Evolutionary conservation across 2,329 filamentous ascomycete species (phyloP).

Genomic region (Akanthomyces dipterigenus): DNA sequence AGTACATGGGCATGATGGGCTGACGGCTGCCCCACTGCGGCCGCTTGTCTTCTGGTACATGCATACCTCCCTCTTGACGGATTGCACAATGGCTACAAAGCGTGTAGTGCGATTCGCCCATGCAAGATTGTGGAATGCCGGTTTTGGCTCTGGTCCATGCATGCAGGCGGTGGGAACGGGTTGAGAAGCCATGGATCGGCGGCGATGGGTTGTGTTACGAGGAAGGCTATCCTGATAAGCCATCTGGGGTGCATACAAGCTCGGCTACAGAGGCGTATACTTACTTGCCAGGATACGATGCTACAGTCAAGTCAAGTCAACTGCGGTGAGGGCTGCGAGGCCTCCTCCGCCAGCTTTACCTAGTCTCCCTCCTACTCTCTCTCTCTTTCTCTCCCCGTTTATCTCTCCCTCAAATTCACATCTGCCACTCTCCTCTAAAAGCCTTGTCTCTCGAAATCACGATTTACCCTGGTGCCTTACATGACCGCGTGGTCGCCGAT

Average conservation of each 20-base stretch:
- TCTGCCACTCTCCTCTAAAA: not conserved
- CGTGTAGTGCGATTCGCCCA: constrained; percentile 8
- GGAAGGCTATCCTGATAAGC: not conserved
- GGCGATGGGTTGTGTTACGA: constrained; percentile 1
- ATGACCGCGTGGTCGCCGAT: constrained; percentile 22
- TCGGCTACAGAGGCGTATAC: not conserved
- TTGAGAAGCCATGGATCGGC: constrained; percentile 1
- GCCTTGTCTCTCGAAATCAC: not conserved
- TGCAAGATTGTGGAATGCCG: constrained; percentile 11
- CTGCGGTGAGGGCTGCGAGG: not conserved
- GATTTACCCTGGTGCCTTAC: constrained; percentile 20
- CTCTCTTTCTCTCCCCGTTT: not conserved
- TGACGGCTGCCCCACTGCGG: not conserved
- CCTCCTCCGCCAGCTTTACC: not conserved
- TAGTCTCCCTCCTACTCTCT: not conserved
- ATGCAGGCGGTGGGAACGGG: constrained; percentile 11
- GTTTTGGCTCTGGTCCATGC: not conserved
- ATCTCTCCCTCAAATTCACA: not conserved
- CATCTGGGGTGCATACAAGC: not conserved
- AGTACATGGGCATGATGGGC: no score
- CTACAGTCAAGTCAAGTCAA: not conserved
- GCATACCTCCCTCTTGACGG: not conserved
- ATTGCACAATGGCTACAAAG: not conserved
- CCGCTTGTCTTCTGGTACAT: not conserved
- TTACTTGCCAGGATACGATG: not conserved